Conservation (phyloP, 2,329 filamentous ascomycete species). For the Claviceps spartinae region DNA sequence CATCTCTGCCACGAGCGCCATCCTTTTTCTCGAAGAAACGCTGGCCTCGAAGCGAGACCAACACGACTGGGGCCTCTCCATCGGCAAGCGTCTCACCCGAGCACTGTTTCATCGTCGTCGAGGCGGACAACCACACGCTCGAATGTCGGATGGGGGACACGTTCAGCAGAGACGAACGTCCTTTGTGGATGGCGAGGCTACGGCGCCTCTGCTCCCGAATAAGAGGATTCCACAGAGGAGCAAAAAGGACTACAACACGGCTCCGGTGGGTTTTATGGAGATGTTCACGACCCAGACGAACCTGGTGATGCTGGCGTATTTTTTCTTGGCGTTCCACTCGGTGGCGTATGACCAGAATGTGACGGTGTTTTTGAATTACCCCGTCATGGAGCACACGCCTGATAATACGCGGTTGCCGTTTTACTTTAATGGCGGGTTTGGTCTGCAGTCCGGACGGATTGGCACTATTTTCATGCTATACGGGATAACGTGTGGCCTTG, state of each 20-base stretch:
- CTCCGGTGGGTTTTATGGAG: constrained; percentile 35
- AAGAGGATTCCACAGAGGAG: constrained; percentile 15
- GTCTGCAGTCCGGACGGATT: constrained; percentile 57
- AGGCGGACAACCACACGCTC: too few species aligned
- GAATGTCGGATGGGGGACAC: not conserved
- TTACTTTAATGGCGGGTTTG: constrained; percentile 73
- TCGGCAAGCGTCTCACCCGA: constrained; percentile 53
- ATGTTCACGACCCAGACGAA: constrained; percentile 63
- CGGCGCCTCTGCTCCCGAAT: constrained; percentile 37
- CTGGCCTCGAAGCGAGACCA: constrained; percentile 54
- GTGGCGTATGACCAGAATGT: constrained; percentile 80
- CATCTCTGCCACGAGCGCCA: constrained; percentile 57
- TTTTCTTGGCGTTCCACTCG: constrained; percentile 66
- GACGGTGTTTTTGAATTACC: constrained; percentile 77
- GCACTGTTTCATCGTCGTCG: constrained; percentile 16
- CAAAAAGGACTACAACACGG: constrained; percentile 8
- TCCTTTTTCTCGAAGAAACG: constrained; percentile 80
- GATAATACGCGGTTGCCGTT: constrained; percentile 56
- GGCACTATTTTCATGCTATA: constrained; percentile 78
- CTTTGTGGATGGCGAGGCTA: constrained; percentile 42
- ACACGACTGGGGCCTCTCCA: constrained; percentile 59
- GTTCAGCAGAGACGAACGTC: constrained; percentile 26
- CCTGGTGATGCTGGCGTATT: constrained; percentile 65
- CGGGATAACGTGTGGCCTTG: constrained; percentile 62
- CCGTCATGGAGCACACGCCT: constrained; percentile 40